A percentile compares a stretch with the other conserved stretches of the same genome.
These are phyloP conservation scores for Suhomyces faveliae DNA, from an alignment of 805 yeast species.

Conservation along the genomic window DNA sequence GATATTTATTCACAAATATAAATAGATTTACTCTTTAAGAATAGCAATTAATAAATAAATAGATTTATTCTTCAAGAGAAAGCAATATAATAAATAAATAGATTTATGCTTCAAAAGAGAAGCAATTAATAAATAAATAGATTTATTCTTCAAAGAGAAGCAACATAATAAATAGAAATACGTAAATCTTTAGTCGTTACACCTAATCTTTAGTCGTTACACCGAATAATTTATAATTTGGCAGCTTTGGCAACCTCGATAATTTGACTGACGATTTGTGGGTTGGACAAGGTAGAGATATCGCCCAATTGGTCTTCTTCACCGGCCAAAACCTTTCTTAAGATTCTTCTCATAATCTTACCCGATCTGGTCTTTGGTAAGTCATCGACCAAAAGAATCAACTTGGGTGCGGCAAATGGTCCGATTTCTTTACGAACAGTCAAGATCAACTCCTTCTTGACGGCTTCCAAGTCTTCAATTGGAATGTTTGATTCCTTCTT, in stretches of 20 bases:
- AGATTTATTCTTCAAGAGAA: not conserved
- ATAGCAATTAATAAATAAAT: not conserved
- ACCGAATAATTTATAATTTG: slow-evolving; percentile 11
- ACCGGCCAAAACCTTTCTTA: slow-evolving; percentile 88
- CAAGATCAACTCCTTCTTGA: slow-evolving; percentile 73
- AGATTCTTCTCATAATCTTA: slow-evolving; percentile 96
- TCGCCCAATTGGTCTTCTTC: slow-evolving; percentile 95
- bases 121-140: not conserved
- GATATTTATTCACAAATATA: not conserved
- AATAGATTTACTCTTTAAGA: not conserved
- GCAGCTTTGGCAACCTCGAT: slow-evolving; percentile 59
- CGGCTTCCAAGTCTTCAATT: slow-evolving; percentile 50
- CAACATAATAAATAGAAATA: not conserved
- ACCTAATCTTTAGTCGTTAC: not conserved
- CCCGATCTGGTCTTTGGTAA: slow-evolving; percentile 98
- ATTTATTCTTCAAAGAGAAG: not conserved
- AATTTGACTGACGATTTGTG: slow-evolving; percentile 75
- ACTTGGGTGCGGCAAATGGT: slow-evolving; percentile 94
- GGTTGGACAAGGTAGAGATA: slow-evolving; percentile 83
- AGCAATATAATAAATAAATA: not conserved
- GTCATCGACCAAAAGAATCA: slow-evolving; percentile 78
- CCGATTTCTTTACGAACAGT: slow-evolving; percentile 92
- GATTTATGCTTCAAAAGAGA: not conserved
- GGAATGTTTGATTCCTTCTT: slow-evolving; percentile 46
- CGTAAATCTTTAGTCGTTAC: not conserved